These are phyloP conservation scores for Calonectria henricotiae DNA, from an alignment of 2,329 filamentous ascomycete species.

Conservation along the genomic window DNA sequence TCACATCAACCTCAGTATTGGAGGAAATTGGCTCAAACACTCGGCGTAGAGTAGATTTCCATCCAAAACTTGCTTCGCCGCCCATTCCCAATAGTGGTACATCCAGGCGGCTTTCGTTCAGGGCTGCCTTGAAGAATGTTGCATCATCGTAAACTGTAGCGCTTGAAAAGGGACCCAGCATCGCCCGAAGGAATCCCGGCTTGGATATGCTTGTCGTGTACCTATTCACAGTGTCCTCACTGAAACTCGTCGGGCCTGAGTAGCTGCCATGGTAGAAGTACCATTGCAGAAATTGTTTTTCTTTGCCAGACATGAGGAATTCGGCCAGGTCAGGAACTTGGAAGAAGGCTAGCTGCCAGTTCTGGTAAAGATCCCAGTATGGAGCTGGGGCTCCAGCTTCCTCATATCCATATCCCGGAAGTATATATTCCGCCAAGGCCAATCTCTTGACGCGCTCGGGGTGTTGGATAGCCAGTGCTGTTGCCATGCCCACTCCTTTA, in stretches of 20 bases:
- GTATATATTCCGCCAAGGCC: conserved; percentile 59
- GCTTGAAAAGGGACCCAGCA: conserved; percentile 59
- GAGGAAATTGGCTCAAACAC: conserved; percentile 37
- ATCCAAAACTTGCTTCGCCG: conserved; percentile 51
- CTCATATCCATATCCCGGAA: conserved; percentile 64
- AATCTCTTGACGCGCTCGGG: conserved; percentile 57
- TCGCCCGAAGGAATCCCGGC: conserved; percentile 61
- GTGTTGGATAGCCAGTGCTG: conserved; percentile 60
- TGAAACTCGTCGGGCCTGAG: conserved; percentile 58
- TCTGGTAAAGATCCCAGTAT: conserved; percentile 60
- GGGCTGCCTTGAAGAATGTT: conserved; percentile 56
- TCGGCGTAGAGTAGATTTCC: conserved; percentile 21
- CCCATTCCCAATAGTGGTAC: conserved; percentile 50
- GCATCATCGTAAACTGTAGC: conserved; percentile 55
- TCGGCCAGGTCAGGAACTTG: conserved; percentile 64
- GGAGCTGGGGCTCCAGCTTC: conserved; percentile 51
- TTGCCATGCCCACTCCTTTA: conserved; percentile 63
- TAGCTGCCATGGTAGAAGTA: conserved; percentile 66
- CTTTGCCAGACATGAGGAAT: conserved; percentile 62
- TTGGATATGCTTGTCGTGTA: conserved; percentile 62
- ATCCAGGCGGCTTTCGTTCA: conserved; percentile 42
- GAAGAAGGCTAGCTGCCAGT: conserved; percentile 65
- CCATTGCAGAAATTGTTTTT: conserved; percentile 63
- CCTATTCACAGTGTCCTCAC: conserved; percentile 58
- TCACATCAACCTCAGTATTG: conserved; percentile 42